These are phyloP conservation scores for Cucumis melo DNA, from an alignment of 306 rosid genomes.

Conservation along the genomic window DNA sequence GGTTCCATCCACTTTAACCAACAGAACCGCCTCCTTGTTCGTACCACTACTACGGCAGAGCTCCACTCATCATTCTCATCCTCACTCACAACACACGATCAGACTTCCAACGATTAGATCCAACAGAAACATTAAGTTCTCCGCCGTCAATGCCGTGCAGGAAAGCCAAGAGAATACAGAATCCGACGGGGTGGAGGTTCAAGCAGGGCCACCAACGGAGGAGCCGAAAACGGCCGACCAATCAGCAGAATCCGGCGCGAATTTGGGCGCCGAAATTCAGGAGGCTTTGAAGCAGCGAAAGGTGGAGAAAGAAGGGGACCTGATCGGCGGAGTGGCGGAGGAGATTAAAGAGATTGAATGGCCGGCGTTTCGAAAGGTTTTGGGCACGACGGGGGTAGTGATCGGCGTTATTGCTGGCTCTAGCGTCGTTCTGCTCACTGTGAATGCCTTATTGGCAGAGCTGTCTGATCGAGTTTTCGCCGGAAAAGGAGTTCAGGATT, in stretches of 20 bases:
- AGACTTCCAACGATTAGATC: not conserved
- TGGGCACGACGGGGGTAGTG: slow-evolving; percentile 84
- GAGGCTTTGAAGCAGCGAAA: slow-evolving; percentile 62
- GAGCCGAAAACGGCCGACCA: slow-evolving; percentile 2
- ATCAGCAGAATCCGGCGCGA: slow-evolving; percentile 15
- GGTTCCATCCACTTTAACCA: not conserved
- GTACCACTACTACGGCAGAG: not conserved
- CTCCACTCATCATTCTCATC: slow-evolving; percentile 3
- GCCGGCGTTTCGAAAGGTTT: slow-evolving; percentile 73
- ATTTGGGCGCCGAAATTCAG: slow-evolving; percentile 60
- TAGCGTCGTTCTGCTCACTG: slow-evolving; percentile 72
- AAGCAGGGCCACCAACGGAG: slow-evolving; percentile 5
- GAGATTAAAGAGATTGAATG: slow-evolving; percentile 78
- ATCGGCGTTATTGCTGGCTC: slow-evolving; percentile 71
- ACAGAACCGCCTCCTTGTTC: not conserved
- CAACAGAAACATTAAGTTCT: not conserved
- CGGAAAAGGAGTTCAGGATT: slow-evolving; percentile 76
- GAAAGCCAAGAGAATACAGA: slow-evolving; percentile 46
- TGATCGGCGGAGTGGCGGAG: slow-evolving; percentile 53
- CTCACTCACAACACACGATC: not conserved
- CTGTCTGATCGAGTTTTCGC: slow-evolving; percentile 55
- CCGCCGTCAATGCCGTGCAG: slow-evolving; percentile 25
- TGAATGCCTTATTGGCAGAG: slow-evolving; percentile 73
- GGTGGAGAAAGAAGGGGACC: slow-evolving; percentile 23
- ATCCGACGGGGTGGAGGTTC: slow-evolving; percentile 9